Evolutionary conservation across 169 alveolate genomes (phyloP).

Genomic region (Cryptosporidium sp.): DNA sequence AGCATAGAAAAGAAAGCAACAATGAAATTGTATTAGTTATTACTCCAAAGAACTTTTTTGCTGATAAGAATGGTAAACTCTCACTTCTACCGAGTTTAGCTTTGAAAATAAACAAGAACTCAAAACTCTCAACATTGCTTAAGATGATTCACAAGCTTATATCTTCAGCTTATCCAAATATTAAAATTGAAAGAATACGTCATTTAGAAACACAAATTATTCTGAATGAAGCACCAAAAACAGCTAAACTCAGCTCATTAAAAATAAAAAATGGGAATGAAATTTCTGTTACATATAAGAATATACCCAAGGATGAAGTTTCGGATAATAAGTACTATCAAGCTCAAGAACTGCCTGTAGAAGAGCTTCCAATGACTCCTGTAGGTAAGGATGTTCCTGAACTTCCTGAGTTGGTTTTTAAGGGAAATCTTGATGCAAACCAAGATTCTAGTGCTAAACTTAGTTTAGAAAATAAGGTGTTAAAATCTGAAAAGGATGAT

Average conservation of each 20-base stretch:
- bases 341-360: not conserved
- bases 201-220: slow-evolving; percentile 24
- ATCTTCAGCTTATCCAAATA: not conserved
- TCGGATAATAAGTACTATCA: not conserved
- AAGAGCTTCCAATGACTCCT: slow-evolving; percentile 28
- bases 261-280: slow-evolving; percentile 44
- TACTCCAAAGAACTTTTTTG: slow-evolving; percentile 65
- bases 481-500: not conserved
- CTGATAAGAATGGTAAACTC: slow-evolving; percentile 44
- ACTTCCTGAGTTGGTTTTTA: not conserved
- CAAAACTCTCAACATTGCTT: not conserved
- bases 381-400: not conserved
- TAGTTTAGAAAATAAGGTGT: not conserved
- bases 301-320: not conserved
- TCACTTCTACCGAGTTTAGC: slow-evolving; percentile 36
- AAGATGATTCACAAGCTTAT: slow-evolving; percentile 21
- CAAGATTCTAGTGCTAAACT: not conserved
- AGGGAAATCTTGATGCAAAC: not conserved
- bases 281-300: slow-evolving; percentile 21
- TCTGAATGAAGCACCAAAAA: slow-evolving; percentile 10
- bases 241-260: not conserved
- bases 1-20: not conserved
- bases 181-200: slow-evolving; percentile 17
- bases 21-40: slow-evolving; percentile 34
- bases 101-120: slow-evolving; percentile 20